A percentile compares a stretch with the other conserved stretches of the same genome.
Conservation (phyloP, 2,329 filamentous ascomycete genomes). For the Monilinia fructicola region DNA sequence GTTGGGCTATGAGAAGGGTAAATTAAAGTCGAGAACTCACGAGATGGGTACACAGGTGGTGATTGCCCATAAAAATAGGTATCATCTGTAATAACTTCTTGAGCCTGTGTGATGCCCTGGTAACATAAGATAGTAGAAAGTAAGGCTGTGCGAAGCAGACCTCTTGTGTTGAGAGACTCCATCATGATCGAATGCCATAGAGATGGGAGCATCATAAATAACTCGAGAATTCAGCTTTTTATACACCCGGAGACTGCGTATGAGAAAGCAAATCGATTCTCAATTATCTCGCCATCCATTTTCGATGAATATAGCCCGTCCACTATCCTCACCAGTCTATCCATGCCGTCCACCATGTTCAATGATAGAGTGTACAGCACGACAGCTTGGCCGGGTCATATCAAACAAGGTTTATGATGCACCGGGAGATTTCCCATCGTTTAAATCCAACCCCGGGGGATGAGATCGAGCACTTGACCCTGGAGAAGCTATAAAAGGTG, state of each 20-base stretch:
- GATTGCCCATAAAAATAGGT: slow-evolving; percentile 43
- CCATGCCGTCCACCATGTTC: background rate
- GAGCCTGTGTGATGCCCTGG: background rate
- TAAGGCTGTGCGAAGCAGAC: slow-evolving; percentile 4
- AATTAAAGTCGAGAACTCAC: slow-evolving; percentile 32
- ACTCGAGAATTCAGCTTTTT: background rate
- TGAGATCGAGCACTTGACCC: too few relatives aligned
- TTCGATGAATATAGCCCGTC: too few relatives aligned
- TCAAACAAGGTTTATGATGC: background rate
- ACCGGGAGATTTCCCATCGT: background rate
- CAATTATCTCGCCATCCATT: background rate
- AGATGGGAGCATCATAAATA: background rate
- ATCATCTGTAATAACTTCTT: slow-evolving; percentile 39
- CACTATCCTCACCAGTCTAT: background rate
- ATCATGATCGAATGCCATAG: background rate
- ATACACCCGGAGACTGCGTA: background rate
- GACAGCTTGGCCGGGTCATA: too few relatives aligned
- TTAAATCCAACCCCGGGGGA: background rate
- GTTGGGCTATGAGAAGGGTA: too few relatives aligned
- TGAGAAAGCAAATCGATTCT: too few relatives aligned
- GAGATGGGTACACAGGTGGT: slow-evolving; percentile 42
- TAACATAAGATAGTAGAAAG: background rate
- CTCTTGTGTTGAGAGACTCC: background rate
- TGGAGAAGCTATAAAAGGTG: background rate
- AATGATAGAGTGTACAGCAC: too few relatives aligned